Base-by-base conservation (phyloP, 2,329 filamentous ascomycete genomes). In the Simplicillium aogashimaense region DNA sequence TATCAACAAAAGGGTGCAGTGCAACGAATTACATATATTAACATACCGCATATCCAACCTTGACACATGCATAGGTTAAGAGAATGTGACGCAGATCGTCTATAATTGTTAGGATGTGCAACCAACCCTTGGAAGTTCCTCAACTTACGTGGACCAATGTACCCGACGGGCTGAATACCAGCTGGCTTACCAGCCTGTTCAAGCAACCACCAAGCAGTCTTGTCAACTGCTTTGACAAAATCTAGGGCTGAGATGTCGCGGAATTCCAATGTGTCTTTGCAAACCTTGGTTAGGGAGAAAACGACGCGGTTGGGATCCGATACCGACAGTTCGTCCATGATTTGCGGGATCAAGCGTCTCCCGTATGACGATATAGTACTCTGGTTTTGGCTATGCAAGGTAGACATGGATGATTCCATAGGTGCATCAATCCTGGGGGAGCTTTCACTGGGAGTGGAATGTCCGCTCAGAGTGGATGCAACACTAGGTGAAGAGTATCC, bases 91-190 rank as follows among this genome's bases (percentile, higher is more conserved):
- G 47, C 8, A 59, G 37, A 39, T 59, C 56, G 25, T 59, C 56
- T 59, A 8, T 13, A 13, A 25, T 37, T 17, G 14, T 5, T 25
- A 25, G 20, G 15, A 28, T 11, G 16, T 29, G 11, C n/a, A 15
- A 4, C 16, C 7, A 2, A 18, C 12, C 7, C 4, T 30, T 6
- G 9, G 12, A 25, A 9, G 0, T 17, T 8, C n/a, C 12, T 2
- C 7, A 29, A 53, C 56, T 51, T 50, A 59, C 56, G 56, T 10
- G 56, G 56, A 35, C 56, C 56, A 17, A 59, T 57, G 31, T 59
- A 59, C 1, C 53, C 56, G 5, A 57, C 31, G 1, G 53, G 40
- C 18, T 50, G 42, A 3, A 55, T 47, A 3, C 37, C 38, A 9
- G 39, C 34, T 7, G 41, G 32, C 28, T 43, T 42, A 4, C 50